Evolutionary conservation across 2,329 filamentous ascomycete species (phyloP), one percentile per base, ranked within the genome.

Genomic region (Tolypocladium sp.): DNA sequence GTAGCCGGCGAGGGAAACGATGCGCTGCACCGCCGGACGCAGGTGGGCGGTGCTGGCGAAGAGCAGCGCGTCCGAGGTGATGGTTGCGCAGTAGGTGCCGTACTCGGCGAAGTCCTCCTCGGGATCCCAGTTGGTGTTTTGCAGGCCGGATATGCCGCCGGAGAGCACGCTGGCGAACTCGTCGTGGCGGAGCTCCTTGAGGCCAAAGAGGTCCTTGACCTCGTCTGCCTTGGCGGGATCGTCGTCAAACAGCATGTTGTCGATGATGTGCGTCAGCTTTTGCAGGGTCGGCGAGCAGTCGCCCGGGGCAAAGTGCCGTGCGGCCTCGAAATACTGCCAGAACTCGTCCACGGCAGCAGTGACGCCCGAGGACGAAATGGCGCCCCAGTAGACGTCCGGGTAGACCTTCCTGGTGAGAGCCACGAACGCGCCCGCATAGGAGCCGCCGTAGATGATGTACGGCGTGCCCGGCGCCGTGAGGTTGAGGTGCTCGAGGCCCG

Each of bases 381-480:
- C 83, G 9, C 83, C 91, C 81, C 83, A 93, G 73, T 89, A 94
- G 9, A 88, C 75, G 38, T 93, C 85, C 0, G 91, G 91, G 69
- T 96, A 95, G 20, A 87, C 70, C 60, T 88, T 86, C 38, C 91
- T 85, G 42, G 91, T 73, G 65, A 96, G 88, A 0, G 91, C 90
- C 12, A 86, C 89, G 64, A 92, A 89, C 0, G 86, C 87, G 2
- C 91, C 91, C 0, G 91, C 89, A 67, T 96, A 96, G 0, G 88
- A 92, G 1, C 91, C 91, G 2, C 91, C 91, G 62, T 95, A 96
- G 0, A 85, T 84, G 60, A 96, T 87, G 74, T 87, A 94, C 0
- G 91, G 83, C 0, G 84, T 85, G 3, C 77, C 79, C 0, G 82
- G 75, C 0, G 89, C 82, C 0, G 83, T 90, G 42, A 94, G 73